Conservation (phyloP, 495 filamentous ascomycete species). For the Umbilicaria muhlenbergii region DNA sequence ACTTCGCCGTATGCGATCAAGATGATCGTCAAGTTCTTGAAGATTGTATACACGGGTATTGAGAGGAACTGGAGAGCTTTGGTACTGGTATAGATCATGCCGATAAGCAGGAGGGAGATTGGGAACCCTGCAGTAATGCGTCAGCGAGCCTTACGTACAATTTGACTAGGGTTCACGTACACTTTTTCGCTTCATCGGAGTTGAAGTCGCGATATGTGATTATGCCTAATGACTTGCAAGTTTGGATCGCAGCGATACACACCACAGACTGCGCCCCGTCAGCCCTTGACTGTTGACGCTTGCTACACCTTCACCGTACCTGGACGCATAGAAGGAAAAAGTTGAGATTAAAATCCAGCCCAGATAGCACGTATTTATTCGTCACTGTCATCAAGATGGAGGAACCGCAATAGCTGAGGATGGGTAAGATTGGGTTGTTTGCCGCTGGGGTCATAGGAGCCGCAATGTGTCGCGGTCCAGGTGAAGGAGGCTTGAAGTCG, state of each 20-base stretch:
- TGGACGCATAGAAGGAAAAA: slow-evolving; percentile 88
- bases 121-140: slow-evolving; percentile 63
- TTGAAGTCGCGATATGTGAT: slow-evolving; percentile 90
- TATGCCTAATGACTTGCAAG: slow-evolving; percentile 64
- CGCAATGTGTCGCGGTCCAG: slow-evolving; percentile 15
- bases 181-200: slow-evolving; percentile 77
- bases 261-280: slow-evolving; percentile 54
- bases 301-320: slow-evolving; percentile 36
- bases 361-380: slow-evolving; percentile 96
- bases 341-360: slow-evolving; percentile 83
- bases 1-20: slow-evolving; percentile 98
- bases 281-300: background rate
- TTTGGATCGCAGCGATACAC: slow-evolving; percentile 76
- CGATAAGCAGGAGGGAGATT: slow-evolving; percentile 88
- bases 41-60: slow-evolving; percentile 98
- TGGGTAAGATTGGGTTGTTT: slow-evolving; percentile 63
- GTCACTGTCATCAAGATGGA: slow-evolving; percentile 98
- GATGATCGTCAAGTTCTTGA: slow-evolving; percentile 99
- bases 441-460: slow-evolving; percentile 26
- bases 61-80: slow-evolving; percentile 95
- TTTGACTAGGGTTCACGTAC: slow-evolving; percentile 31
- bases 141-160: slow-evolving; percentile 11
- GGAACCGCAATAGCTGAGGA: slow-evolving; percentile 81
- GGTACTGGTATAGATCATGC: slow-evolving; percentile 97
- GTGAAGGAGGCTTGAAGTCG: slow-evolving; percentile 29